Base-by-base conservation (phyloP, 305 asterid species). In the Rubia peregrina region DNA sequence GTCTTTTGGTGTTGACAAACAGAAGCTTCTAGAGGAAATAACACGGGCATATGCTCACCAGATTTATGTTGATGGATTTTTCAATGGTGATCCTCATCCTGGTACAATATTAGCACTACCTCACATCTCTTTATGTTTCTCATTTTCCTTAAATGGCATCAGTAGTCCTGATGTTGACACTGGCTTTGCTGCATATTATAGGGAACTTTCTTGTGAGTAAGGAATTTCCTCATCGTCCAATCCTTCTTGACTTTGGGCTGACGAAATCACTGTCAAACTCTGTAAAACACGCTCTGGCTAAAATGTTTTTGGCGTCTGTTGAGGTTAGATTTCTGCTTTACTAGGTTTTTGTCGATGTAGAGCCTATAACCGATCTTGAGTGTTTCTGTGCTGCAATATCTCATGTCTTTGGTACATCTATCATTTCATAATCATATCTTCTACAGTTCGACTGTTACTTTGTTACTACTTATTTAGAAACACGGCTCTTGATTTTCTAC, bases 21-120 rank as follows among this genome's bases (percentile, higher is more conserved):
- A 91, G 84, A 94, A 85, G 82, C 86, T 94, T 74, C 95, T 94
- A 21, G 96, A 89, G 83, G 98, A 89, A 85, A 94, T 94, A 79
- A 94, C 98, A 21, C 96, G 99, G 3, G 97, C 99, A 21, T 94
- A 89, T 86, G 98, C 96, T 21, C 99, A 94, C 81, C 99, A 94
- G 82, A 94, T 94, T 67, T 94, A 91, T 76, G 85, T 91, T 78
- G 98, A 94, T 87, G 99, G 99, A 51, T 94, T 94, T 83, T 94
- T 94, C 86, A 94, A 94, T 75, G 99, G 99, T 14, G 99, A 94
- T 83, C 99, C 99, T 79, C 99, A 94, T 78, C 99, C 99, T 73
- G 98, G 98, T 94, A 85, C 60, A 21, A 70, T 68, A 13, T 40
- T 26, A 16, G 22, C 10, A 9, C 16, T 68, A 13, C 6, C 51